These are phyloP conservation scores for Fusarium domesticum DNA, from an alignment of 2,329 filamentous ascomycete genomes.

Conservation along the genomic window DNA sequence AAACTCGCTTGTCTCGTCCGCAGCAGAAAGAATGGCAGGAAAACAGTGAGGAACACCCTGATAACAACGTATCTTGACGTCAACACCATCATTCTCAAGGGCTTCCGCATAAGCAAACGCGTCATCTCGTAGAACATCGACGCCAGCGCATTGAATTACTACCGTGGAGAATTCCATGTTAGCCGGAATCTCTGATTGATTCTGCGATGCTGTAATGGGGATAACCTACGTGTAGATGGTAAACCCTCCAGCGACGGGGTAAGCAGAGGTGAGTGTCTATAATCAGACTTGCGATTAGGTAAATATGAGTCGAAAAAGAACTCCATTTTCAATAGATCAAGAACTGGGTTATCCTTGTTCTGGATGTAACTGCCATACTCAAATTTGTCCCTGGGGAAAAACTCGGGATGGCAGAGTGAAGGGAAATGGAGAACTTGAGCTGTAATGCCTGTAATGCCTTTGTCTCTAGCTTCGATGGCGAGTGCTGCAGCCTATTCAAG, in stretches of 20 bases:
- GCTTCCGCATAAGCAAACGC: slow-evolving; percentile 21
- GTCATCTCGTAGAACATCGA: slow-evolving; percentile 21
- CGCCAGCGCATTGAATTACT: slow-evolving; percentile 22
- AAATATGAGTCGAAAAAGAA: slow-evolving; percentile 9
- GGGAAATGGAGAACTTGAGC: slow-evolving; percentile 24
- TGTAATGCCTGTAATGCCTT: slow-evolving; percentile 16
- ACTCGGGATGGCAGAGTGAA: slow-evolving; percentile 22
- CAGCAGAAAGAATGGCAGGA: background rate
- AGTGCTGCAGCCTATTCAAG: slow-evolving; percentile 16
- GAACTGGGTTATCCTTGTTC: slow-evolving; percentile 12
- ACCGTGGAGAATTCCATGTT: background rate
- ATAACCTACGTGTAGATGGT: slow-evolving; percentile 18
- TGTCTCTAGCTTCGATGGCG: slow-evolving; percentile 6
- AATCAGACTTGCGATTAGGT: slow-evolving; percentile 9
- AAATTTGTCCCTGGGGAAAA: slow-evolving; percentile 20
- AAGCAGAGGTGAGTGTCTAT: slow-evolving; percentile 23
- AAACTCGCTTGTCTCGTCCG: slow-evolving; percentile 1
- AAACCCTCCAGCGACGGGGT: slow-evolving; percentile 11
- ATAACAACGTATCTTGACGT: slow-evolving; percentile 17
- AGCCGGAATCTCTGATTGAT: too few relatives aligned
- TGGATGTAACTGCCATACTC: slow-evolving; percentile 26
- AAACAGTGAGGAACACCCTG: slow-evolving; percentile 26
- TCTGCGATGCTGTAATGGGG: background rate
- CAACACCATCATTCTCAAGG: slow-evolving; percentile 8
- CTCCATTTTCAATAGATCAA: slow-evolving; percentile 12